A percentile compares a stretch with the other conserved stretches of the same genome.
Conservation (phyloP, 768 basidiomycete species). For the Phanerochaete carnosa region DNA sequence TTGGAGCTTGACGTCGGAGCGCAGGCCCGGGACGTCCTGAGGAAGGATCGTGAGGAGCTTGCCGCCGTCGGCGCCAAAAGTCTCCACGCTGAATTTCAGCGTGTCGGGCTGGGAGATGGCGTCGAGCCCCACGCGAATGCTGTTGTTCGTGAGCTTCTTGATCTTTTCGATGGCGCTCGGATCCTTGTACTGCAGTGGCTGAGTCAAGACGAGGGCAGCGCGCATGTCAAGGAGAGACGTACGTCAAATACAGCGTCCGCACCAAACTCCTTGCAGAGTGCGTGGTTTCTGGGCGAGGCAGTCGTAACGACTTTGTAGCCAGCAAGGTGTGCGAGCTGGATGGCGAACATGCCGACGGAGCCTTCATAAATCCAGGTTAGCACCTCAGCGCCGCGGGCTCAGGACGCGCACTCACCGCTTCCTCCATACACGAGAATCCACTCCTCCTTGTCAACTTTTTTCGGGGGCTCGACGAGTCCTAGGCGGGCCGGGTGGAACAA, state of each 20-base stretch:
- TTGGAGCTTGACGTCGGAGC: constrained; percentile 3
- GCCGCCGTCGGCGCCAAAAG: constrained; percentile 4
- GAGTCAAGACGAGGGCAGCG: not conserved
- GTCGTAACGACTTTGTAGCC: constrained; percentile 33
- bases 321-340: constrained; percentile 29
- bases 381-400: not conserved
- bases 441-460: constrained; percentile 11
- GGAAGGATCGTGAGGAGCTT: constrained; percentile 7
- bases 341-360: constrained; percentile 32
- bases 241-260: constrained; percentile 33
- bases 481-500: constrained; percentile 20
- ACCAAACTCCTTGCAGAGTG: constrained; percentile 34
- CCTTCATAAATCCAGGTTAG: constrained; percentile 19
- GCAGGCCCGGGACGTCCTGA: not conserved
- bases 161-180: constrained; percentile 24
- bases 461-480: constrained; percentile 18
- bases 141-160: constrained; percentile 17
- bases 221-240: constrained; percentile 10
- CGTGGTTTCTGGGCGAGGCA: constrained; percentile 33
- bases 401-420: constrained; percentile 17
- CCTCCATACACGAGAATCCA: constrained; percentile 26
- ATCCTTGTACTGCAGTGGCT: constrained; percentile 19
- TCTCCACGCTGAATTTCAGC: constrained; percentile 10
- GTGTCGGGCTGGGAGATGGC: constrained; percentile 13
- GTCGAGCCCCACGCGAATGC: constrained; percentile 18